Evolutionary conservation across 2,329 filamentous ascomycete species (phyloP), one percentile per base, ranked within the genome.

Genomic region (Fusarium circinatum): DNA sequence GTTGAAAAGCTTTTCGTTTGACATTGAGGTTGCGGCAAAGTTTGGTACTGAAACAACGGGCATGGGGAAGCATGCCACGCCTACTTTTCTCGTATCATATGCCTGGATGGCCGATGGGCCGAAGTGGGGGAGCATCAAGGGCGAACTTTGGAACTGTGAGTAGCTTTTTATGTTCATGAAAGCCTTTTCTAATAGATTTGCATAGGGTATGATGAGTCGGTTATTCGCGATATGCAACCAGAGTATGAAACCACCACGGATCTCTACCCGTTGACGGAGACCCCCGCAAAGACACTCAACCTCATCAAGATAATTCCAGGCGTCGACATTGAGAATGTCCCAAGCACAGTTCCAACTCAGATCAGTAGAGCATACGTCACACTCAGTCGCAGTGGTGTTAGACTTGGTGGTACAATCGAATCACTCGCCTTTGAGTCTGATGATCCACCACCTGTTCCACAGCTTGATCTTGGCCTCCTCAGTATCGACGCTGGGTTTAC

Each of bases 291-390:
- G 44, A 20, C 24, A 14, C 24, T 47, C 4, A 47, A 47, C 2
- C 44, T 47, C 24, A 13, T 47, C 44, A 47, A 18, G 24, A 47
- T 47, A 24, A 47, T 47, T 28, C 44, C 24, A 28, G 18, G 12
- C 7, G 1, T 28, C 11, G 44, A 20, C 0, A 28, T 28, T 4
- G 8, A 28, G 6, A 47, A 47, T 20, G 24, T 47, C 0, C 44
- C 44, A 13, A 28, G 7, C 12, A 47, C 44, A 20, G 18, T 28
- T 14, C 44, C 44, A 9, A 47, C 44, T 6, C 44, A 47, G 18
- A 47, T 47, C 18, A 47, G 24, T 5, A 11, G 24, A 47, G 18
- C 44, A 3, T 47, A 47, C 5, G 8, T 28, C 24, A 28, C 18
- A 14, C 44, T 47, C 3, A 28, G 44, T 14, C 3, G 18, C 11